Base-by-base conservation (phyloP, 345 rosid genomes). In the Euphorbia tirucalli region DNA sequence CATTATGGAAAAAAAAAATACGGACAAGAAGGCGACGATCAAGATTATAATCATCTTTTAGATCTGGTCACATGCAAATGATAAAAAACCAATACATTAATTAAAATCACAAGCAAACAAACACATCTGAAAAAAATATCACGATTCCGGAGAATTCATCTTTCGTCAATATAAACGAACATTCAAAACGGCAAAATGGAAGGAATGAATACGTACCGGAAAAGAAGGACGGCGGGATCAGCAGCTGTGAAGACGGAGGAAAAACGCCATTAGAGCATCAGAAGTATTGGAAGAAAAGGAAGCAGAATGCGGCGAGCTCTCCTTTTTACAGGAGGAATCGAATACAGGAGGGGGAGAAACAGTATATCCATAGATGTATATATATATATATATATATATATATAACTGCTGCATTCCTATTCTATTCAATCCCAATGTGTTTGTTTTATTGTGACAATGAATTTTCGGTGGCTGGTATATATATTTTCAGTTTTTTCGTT, bases 401-500 rank as follows among this genome's bases (percentile, higher is more conserved):
- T 41, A n/a, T 41, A 57, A 24, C 0, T 41, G 21, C 7, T 13
- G 6, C n/a, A 5, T 37, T 14, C 57, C 60, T 62, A 60, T 37
- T 41, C 44, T 27, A 46, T 46, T 30, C 2, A 70, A 59, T 65
- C 62, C 69, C 65, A 11, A 65, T 32, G 37, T 39, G 43, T 27
- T 80, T 74, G 46, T 77, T 74, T 71, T 77, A 65, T 74, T 71
- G 60, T 64, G 66, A 39, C 59, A 62, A 72, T 68, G 65, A 73
- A 68, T 61, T 75, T 68, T 75, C 79, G 87, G 79, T 32, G 11
- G 10, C 11, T 41, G 37, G 37, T 41, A 41, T 41, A 2, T 5
- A 41, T 41, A 41, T 41, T 41, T 41, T 41, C 9, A 41, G 11
- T 27, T 1, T 14, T 43, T 9, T 31, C 4, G 9, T n/a, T n/a